phyloP scores from a whole-genome alignment of 805 yeast species.

The Candida saitoana region DNA sequence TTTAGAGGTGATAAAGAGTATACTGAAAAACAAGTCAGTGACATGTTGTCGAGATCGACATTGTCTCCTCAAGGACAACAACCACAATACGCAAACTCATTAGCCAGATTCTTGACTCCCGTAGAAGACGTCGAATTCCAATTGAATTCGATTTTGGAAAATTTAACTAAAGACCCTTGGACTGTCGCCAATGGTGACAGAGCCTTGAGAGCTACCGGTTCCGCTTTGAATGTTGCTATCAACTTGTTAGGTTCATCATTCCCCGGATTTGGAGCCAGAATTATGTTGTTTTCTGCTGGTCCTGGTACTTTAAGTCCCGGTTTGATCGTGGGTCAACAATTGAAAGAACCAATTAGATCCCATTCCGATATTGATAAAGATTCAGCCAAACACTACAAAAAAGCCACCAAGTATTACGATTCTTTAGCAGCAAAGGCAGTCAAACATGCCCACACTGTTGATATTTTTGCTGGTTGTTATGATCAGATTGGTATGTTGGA shows the following conservation, averaged over 20 bases:
- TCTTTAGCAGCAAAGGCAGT: constrained; percentile 63
- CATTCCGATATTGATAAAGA: constrained; percentile 96
- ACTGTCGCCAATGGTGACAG: constrained; percentile 78
- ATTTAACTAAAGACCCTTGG: constrained; percentile 82
- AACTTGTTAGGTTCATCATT: constrained; percentile 76
- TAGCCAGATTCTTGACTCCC: constrained; percentile 67
- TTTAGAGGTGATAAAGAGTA: constrained; percentile 90
- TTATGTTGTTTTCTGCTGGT: constrained; percentile 89
- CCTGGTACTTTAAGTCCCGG: constrained; percentile 96
- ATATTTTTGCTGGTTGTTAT: constrained; percentile 90
- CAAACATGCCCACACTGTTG: constrained; percentile 76
- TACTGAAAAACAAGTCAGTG: constrained; percentile 60
- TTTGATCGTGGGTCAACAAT: constrained; percentile 81
- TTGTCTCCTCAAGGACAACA: constrained; percentile 22
- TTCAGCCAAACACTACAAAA: constrained; percentile 77
- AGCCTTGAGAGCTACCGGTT: constrained; percentile 88
- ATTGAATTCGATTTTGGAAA: constrained; percentile 73
- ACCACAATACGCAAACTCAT: constrained; percentile 27
- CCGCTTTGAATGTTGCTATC: constrained; percentile 83
- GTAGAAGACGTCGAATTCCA: constrained; percentile 78
- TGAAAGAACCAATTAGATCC: constrained; percentile 95
- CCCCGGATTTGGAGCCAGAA: constrained; percentile 82
- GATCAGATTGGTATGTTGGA: constrained; percentile 95
- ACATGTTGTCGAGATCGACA: constrained; percentile 41
- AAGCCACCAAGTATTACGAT: constrained; percentile 80